Evolutionary conservation across 257 asterid genomes (phyloP), one percentile per base, ranked within the genome.

Genomic region (Solanum dulcamara): DNA sequence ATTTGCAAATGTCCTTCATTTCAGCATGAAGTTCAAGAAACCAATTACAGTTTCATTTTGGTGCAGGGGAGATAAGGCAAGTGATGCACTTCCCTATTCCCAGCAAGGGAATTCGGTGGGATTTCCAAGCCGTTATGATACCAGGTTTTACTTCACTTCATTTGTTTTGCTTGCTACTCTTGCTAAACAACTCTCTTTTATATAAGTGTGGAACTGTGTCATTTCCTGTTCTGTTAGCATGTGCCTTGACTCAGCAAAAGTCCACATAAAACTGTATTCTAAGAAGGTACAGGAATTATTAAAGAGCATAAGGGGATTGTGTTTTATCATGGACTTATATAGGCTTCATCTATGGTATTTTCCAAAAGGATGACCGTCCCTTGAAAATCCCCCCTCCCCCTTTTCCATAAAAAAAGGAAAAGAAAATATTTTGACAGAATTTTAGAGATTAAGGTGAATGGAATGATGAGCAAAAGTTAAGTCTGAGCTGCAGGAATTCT

Each of bases 71-170:
- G 92, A 88, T 62, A 89, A 89, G 85, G 93, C 86, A 85, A 85
- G 81, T 32, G 84, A 95, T 82, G 84, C 81, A 70, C 83, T 86
- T 14, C 68, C 81, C 64, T 88, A 88, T 33, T 72, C 81, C 70
- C 62, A 81, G 85, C 86, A 86, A 50, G 91, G 87, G 83, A 87
- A 88, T n/a, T 90, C 96, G 68, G 88, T 91, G 74, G 88, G 85
- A 82, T 85, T 85, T 70, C 89, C 92, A 50, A 93, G 94, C 12
- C 86, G 90, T 87, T 93, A 96, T 89, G 92, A 90, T 90, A 93
- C 96, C 88, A 94, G 99, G 99, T 96, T 68, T 38, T 84, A 50
- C 66, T 67, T 48, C 13, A 48, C 64, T 48, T 50, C 28, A 48
- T 28, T 79, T 77, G 24, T 75, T 10, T 77, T 46, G 62, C 82